phyloP scores from a whole-genome alignment of 495 filamentous ascomycete species.

The Baudoinia panamericana region DNA sequence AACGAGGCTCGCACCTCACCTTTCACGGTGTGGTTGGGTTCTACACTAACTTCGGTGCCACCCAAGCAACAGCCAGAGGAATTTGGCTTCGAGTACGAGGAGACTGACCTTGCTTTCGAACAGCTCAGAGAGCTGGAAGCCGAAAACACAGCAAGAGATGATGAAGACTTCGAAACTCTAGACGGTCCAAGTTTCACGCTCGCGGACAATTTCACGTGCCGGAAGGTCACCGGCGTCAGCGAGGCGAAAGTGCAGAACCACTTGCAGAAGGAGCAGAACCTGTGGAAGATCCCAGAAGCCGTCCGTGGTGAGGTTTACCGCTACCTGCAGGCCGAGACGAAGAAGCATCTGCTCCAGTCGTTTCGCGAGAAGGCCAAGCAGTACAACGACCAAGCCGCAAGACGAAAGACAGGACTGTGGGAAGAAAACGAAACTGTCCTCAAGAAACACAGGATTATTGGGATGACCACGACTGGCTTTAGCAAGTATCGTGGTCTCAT shows the following conservation, averaged over 20 bases:
- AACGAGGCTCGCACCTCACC: constrained; percentile 32
- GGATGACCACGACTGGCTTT: constrained; percentile 73
- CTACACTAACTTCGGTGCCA: constrained; percentile 32
- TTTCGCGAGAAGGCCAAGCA: constrained; percentile 33
- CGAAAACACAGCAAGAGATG: constrained; percentile 37
- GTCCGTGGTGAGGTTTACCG: constrained; percentile 49
- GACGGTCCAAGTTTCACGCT: constrained; percentile 37
- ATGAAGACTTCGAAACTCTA: constrained; percentile 44
- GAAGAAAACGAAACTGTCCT: constrained; percentile 42
- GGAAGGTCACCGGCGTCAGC: constrained; percentile 7
- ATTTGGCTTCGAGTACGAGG: constrained; percentile 43
- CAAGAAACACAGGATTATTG: constrained; percentile 45
- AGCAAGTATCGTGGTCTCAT: constrained; percentile 73
- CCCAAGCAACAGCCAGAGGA: constrained; percentile 31
- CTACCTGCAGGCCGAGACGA: constrained; percentile 36
- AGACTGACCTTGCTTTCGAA: constrained; percentile 53
- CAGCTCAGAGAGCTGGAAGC: constrained; percentile 52
- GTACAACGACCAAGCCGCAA: constrained; percentile 33
- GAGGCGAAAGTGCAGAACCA: constrained; percentile 26
- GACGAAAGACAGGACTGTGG: constrained; percentile 41
- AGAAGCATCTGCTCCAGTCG: constrained; percentile 30
- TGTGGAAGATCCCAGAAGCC: constrained; percentile 43
- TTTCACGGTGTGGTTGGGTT: constrained; percentile 52
- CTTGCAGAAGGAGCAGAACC: constrained; percentile 32
- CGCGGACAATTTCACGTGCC: constrained; percentile 37